Base-by-base conservation (phyloP, 768 basidiomycete species). In the Lactarius pseudohatsudake region DNA sequence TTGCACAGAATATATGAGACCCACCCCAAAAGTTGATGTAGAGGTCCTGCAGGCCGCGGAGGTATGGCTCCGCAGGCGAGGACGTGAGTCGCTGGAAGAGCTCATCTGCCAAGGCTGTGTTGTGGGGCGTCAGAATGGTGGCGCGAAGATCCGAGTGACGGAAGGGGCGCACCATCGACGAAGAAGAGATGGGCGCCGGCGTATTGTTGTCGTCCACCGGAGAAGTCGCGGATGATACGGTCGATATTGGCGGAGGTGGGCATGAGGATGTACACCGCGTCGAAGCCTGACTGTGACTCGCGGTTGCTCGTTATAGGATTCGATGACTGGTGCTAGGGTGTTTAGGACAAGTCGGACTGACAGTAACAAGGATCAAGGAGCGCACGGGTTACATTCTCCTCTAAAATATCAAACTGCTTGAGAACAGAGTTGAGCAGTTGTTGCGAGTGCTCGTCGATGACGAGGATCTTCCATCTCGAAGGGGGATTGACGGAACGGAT, bases 341-440 rank as follows among this genome's bases (percentile, higher is more conserved):
- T 43, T 43, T 20, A 47, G 22, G 47, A n/a, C 18, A 40, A 57
- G 47, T 36, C 43, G 6, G 13, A 22, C 7, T n/a, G 11, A 45
- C 2, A n/a, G 26, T 3, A 6, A 34, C 32, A 18, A 63, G 18
- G n/a, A 45, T 41, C 13, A 34, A 55, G 41, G 57, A 60, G 82
- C 94, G 75, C 79, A 97, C 96, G 84, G 56, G 95, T 97, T 53
- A 98, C 94, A 81, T 96, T 96, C 82, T 97, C 94, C 76, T 94
- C 89, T 64, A 98, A 77, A 64, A 98, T 91, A 76, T 99, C 96
- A 72, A 92, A 94, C 75, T 93, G 89, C 78, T 94, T 94, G 72
- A 98, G 82, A 4, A 96, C 93, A 10, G 90, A 86, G 67, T 88
- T 85, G 56, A 99, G 77, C 62, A 98, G 79, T 75, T 84, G 86